A percentile compares a stretch with the other conserved stretches of the same genome.
Evolutionary conservation across 768 basidiomycete genomes (phyloP).

Genomic region (Auricularia sp.): DNA sequence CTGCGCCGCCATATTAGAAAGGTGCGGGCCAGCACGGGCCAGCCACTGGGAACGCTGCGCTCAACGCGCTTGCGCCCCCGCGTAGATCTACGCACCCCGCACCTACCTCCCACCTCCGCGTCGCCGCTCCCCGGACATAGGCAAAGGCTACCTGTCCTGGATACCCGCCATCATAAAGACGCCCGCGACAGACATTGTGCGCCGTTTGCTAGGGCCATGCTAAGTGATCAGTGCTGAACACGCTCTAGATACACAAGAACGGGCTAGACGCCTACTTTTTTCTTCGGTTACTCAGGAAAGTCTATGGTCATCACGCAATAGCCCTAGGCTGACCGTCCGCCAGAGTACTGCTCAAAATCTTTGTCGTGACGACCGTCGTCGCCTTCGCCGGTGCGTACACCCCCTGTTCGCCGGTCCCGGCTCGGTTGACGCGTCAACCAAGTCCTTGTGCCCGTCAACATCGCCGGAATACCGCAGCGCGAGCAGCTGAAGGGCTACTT

Average conservation of each 20-base stretch:
- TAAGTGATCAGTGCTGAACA: not conserved
- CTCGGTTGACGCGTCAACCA: not conserved
- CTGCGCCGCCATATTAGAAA: conserved; percentile 45
- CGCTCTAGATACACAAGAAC: conserved; percentile 41
- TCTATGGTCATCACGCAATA: not conserved
- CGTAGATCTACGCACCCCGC: conserved; percentile 48
- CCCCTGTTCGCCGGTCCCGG: conserved; percentile 2
- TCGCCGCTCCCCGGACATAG: conserved; percentile 21
- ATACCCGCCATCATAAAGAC: conserved; percentile 33
- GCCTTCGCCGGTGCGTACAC: conserved; percentile 48
- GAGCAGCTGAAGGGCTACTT: conserved; percentile 23
- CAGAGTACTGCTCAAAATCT: conserved; percentile 44
- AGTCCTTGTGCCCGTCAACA: not conserved
- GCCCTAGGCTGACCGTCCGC: not conserved
- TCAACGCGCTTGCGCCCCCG: conserved; percentile 3
- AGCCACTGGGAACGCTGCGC: not conserved
- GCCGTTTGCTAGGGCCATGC: not conserved
- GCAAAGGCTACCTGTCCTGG: conserved; percentile 24
- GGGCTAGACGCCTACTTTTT: conserved; percentile 56
- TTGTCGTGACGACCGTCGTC: conserved; percentile 50
- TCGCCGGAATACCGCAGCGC: not conserved
- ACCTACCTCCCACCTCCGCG: conserved; percentile 50
- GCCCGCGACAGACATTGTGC: conserved; percentile 33
- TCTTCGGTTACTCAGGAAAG: conserved; percentile 8
- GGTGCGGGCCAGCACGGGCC: not conserved